phyloP scores from a whole-genome alignment of 768 basidiomycete species.

The Coprinopsis sp. region DNA sequence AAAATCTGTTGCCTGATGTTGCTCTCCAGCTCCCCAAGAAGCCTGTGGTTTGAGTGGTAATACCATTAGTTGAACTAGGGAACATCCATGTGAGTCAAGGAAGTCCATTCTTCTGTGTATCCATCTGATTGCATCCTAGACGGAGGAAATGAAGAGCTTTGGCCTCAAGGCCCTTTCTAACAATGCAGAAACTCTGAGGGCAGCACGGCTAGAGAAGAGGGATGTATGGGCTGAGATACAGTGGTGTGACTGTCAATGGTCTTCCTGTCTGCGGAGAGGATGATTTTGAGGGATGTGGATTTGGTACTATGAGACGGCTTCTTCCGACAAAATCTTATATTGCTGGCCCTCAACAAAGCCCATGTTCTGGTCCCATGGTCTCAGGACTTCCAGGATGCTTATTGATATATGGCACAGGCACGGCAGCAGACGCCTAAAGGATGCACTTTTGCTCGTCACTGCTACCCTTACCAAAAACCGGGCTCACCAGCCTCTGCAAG shows the following conservation, averaged over 20 bases:
- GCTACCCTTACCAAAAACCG: constrained; percentile 12
- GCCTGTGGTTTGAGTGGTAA: constrained; percentile 18
- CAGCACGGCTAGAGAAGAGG: constrained; percentile 11
- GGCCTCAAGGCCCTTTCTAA: constrained; percentile 15
- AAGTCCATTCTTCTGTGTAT: not conserved
- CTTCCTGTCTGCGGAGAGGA: constrained; percentile 17
- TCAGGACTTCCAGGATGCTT: constrained; percentile 17
- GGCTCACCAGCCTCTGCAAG: constrained; percentile 5
- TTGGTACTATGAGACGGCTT: constrained; percentile 12
- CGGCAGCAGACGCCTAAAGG: constrained; percentile 14
- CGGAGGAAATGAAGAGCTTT: constrained; percentile 14
- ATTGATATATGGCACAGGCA: constrained; percentile 15
- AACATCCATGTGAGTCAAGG: constrained; percentile 18
- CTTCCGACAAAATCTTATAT: constrained; percentile 17
- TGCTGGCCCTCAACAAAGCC: constrained; percentile 22
- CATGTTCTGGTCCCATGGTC: constrained; percentile 22
- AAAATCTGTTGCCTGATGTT: constrained; percentile 5
- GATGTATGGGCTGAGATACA: constrained; percentile 17
- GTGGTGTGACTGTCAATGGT: constrained; percentile 19
- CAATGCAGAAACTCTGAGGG: constrained; percentile 15
- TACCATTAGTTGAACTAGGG: constrained; percentile 21
- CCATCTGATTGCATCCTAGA: constrained; percentile 10
- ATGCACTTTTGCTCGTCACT: constrained; percentile 13
- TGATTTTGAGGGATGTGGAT: constrained; percentile 14
- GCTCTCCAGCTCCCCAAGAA: constrained; percentile 5